Conservation (phyloP, 805 yeast genomes). For the Wickerhamiella cacticola region DNA sequence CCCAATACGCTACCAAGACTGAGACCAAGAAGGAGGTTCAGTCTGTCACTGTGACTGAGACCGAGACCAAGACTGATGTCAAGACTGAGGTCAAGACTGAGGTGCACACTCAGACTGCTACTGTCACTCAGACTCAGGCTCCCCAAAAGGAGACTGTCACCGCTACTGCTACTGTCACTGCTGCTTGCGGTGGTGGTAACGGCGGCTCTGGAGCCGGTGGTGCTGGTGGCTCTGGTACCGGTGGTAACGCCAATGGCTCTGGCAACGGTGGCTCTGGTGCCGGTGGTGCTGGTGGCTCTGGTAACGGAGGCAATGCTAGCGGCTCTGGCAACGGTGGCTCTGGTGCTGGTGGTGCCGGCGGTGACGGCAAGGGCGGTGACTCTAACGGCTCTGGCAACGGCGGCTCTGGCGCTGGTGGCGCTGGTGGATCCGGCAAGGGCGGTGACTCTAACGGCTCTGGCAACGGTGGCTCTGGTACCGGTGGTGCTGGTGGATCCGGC, state of each 20-base stretch:
- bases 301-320: background rate
- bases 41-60: background rate
- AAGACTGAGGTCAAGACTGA: background rate
- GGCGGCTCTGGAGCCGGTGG: too few species aligned
- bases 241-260: background rate
- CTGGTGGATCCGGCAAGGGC: background rate
- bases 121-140: background rate
- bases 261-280: background rate
- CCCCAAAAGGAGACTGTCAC: background rate
- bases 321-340: slow-evolving; percentile 1
- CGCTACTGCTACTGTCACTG: background rate
- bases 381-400: background rate
- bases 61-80: background rate
- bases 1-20: background rate
- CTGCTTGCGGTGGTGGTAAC: background rate
- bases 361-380: background rate
- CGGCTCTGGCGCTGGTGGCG: slow-evolving; percentile 1
- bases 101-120: background rate
- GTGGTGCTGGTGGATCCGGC: background rate
- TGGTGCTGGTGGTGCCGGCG: slow-evolving; percentile 4
- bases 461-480: background rate
- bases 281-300: background rate
- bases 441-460: slow-evolving; percentile 2
- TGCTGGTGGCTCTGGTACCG: background rate
- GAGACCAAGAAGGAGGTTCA: background rate